Percentiles rank a stretch among this genome's conserved stretches.
Evolutionary conservation across 1,284 basidiomycete genomes (phyloP).

Genomic region (Neonothopanus nambi): DNA sequence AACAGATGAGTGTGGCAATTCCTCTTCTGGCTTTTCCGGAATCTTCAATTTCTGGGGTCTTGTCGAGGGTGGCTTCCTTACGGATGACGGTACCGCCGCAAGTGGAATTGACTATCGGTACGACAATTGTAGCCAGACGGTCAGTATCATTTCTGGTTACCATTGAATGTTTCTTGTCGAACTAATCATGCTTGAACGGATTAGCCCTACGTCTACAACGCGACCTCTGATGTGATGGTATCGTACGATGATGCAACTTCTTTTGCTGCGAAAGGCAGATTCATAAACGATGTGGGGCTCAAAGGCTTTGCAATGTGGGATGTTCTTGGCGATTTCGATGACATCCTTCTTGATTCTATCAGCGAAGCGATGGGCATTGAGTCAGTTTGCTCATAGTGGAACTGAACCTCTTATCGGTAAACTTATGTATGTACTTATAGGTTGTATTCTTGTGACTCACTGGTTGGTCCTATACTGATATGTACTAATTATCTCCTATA

Average conservation of each 20-base stretch:
- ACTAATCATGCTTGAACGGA: background rate
- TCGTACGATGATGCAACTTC: constrained; percentile 62
- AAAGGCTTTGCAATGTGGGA: constrained; percentile 69
- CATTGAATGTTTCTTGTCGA: background rate
- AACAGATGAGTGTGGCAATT: constrained; percentile 55
- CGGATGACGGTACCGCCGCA: constrained; percentile 48
- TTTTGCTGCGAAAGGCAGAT: constrained; percentile 61
- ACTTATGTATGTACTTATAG: background rate
- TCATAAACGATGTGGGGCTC: constrained; percentile 51
- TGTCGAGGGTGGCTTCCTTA: constrained; percentile 53
- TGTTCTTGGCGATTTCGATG: constrained; percentile 57
- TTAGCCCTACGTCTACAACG: constrained; percentile 67
- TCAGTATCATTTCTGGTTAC: constrained; percentile 37
- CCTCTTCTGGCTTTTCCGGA: constrained; percentile 11
- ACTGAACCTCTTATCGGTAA: background rate
- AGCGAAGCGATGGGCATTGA: constrained; percentile 10
- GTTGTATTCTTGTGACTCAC: background rate
- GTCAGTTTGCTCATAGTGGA: background rate
- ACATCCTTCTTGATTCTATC: constrained; percentile 61
- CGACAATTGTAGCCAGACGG: constrained; percentile 70
- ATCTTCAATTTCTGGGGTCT: constrained; percentile 63
- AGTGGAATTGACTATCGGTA: constrained; percentile 51
- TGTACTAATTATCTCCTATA: too few species aligned
- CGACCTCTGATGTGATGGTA: constrained; percentile 51
- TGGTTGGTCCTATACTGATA: too few species aligned